phyloP scores from a whole-genome alignment of 202 grass and related monocot genomes.

The Cymbopogon flexuosus region DNA sequence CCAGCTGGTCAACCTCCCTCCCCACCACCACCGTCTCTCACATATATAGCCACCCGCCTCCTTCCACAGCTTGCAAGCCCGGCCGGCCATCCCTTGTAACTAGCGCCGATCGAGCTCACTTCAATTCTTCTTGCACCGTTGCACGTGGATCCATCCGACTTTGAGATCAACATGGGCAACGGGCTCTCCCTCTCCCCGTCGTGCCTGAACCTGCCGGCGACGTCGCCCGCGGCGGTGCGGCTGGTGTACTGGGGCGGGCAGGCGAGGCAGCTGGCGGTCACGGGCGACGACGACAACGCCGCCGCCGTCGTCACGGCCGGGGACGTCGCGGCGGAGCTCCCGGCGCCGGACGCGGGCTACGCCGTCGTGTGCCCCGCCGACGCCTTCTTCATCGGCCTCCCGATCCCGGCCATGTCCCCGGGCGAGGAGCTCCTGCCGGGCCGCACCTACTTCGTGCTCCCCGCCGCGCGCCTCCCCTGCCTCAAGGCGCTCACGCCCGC shows the following conservation, averaged over 20 bases:
- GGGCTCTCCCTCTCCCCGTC: conserved; percentile 41
- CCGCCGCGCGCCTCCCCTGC: conserved; percentile 36
- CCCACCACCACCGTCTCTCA: too few species aligned
- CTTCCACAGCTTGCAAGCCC: background rate
- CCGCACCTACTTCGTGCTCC: conserved; percentile 75
- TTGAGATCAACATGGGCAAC: conserved; percentile 47
- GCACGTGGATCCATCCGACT: too few species aligned
- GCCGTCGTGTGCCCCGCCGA: conserved; percentile 66
- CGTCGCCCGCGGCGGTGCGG: background rate
- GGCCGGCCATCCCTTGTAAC: too few species aligned
- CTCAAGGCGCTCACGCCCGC: conserved; percentile 58
- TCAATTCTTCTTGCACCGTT: background rate
- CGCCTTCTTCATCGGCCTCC: conserved; percentile 77
- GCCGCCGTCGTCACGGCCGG: conserved; percentile 28
- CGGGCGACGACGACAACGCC: background rate
- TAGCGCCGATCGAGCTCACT: background rate
- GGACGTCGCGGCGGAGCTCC: conserved; percentile 51
- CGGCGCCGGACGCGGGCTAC: background rate
- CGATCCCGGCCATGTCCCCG: conserved; percentile 49
- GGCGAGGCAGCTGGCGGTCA: conserved; percentile 16
- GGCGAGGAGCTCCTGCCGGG: conserved; percentile 55
- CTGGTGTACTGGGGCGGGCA: conserved; percentile 73
- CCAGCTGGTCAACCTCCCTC: conserved; percentile 44
- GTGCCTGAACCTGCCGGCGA: conserved; percentile 28
- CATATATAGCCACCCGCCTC: background rate